phyloP scores from a whole-genome alignment of 2,329 filamentous ascomycete genomes.

The Phaeoacremonium minimum region DNA sequence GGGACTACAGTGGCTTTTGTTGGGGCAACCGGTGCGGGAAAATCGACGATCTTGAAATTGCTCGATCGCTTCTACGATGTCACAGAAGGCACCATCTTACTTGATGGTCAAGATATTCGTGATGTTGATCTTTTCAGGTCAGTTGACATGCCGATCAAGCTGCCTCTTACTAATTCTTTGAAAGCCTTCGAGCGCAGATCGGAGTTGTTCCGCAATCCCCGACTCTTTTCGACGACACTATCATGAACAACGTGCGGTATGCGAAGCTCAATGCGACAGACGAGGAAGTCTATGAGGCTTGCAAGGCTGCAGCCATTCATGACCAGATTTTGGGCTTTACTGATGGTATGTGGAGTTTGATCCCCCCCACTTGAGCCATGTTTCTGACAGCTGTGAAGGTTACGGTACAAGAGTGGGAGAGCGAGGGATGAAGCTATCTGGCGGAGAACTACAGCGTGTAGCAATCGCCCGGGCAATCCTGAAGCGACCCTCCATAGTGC shows the following conservation, averaged over 20 bases:
- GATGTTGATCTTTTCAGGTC: slow-evolving; percentile 47
- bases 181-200: slow-evolving; percentile 46
- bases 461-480: slow-evolving; percentile 69
- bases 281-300: slow-evolving; percentile 50
- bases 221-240: slow-evolving; percentile 52
- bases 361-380: no score
- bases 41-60: slow-evolving; percentile 55
- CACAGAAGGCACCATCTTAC: slow-evolving; percentile 43
- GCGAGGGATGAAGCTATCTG: slow-evolving; percentile 56
- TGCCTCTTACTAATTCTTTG: neutral
- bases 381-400: slow-evolving; percentile 18
- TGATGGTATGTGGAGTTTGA: slow-evolving; percentile 36
- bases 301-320: slow-evolving; percentile 51
- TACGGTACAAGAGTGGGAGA: slow-evolving; percentile 48
- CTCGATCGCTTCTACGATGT: slow-evolving; percentile 57
- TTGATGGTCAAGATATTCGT: slow-evolving; percentile 54
- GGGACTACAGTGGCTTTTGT: slow-evolving; percentile 57
- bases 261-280: slow-evolving; percentile 49
- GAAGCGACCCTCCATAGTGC: slow-evolving; percentile 69
- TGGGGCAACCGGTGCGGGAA: slow-evolving; percentile 55
- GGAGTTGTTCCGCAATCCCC: slow-evolving; percentile 54
- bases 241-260: slow-evolving; percentile 57
- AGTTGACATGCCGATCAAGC: slow-evolving; percentile 3
- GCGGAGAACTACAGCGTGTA: slow-evolving; percentile 62
- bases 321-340: slow-evolving; percentile 53